Percentiles rank a stretch among this genome's conserved stretches.
Conservation (phyloP, 116 monocot species). For the Posidonia oceanica region DNA sequence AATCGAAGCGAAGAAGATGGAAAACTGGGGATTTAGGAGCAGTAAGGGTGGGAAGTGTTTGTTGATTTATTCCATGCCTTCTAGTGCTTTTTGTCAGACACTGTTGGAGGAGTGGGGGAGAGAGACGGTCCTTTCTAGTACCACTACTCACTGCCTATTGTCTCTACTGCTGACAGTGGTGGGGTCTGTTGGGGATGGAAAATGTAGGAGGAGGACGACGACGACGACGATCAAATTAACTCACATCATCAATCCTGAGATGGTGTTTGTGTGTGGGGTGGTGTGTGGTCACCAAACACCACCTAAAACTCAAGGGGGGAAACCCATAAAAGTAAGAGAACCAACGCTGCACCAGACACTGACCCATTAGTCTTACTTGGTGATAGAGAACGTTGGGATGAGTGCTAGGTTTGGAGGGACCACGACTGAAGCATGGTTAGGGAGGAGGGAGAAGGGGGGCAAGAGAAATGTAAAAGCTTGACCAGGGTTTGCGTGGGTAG, state of each 20-base stretch:
- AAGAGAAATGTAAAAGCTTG: not conserved
- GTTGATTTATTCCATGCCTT: not conserved
- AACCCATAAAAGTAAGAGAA: not conserved
- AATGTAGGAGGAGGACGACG: no score
- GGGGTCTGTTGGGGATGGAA: no score
- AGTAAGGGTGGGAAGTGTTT: not conserved
- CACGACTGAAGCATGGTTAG: not conserved
- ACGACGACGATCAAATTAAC: not conserved
- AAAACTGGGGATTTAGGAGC: not conserved
- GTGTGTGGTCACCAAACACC: constrained; percentile 12
- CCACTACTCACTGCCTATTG: not conserved
- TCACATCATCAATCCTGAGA: not conserved
- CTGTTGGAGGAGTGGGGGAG: not conserved
- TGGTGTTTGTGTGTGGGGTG: not conserved
- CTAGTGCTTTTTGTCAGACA: not conserved
- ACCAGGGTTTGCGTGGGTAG: no score
- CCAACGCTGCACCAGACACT: not conserved
- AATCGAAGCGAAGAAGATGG: not conserved
- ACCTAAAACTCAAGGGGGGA: not conserved
- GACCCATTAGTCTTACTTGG: no score
- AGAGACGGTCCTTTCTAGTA: not conserved
- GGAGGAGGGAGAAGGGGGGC: not conserved
- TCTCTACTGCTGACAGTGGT: not conserved
- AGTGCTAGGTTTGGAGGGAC: no score
- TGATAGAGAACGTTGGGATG: no score